phyloP scores from a whole-genome alignment of 2,329 filamentous ascomycete genomes.

The Pyrenochaeta sp. region DNA sequence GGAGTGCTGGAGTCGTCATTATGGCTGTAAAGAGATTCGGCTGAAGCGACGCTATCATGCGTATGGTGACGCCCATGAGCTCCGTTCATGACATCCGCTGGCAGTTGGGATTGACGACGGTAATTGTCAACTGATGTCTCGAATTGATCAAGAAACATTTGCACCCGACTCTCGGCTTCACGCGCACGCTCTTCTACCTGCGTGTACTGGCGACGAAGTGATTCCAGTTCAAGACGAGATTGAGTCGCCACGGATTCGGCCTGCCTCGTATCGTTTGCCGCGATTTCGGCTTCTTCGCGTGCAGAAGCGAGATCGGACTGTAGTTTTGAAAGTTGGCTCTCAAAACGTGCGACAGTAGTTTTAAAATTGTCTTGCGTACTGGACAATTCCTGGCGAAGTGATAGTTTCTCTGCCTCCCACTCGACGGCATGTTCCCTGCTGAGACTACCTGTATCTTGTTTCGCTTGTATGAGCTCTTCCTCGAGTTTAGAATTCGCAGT shows the following conservation, averaged over 20 bases:
- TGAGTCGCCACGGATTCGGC: slow-evolving; percentile 64
- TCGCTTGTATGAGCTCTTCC: slow-evolving; percentile 73
- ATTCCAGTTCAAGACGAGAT: slow-evolving; percentile 75
- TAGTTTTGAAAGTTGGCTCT: slow-evolving; percentile 73
- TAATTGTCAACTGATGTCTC: slow-evolving; percentile 95
- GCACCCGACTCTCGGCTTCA: slow-evolving; percentile 93
- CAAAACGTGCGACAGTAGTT: slow-evolving; percentile 71
- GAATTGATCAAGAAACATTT: slow-evolving; percentile 91
- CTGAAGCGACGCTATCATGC: slow-evolving; percentile 68
- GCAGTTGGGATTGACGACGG: slow-evolving; percentile 72
- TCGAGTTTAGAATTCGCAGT: slow-evolving; percentile 83
- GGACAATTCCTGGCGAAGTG: slow-evolving; percentile 73
- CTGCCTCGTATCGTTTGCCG: slow-evolving; percentile 59
- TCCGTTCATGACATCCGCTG: slow-evolving; percentile 43
- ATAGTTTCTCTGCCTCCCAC: slow-evolving; percentile 78
- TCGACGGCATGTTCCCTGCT: slow-evolving; percentile 60
- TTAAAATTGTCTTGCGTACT: slow-evolving; percentile 74
- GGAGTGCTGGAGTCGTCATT: slow-evolving; percentile 49
- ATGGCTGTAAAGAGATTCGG: slow-evolving; percentile 60
- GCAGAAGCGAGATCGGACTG: slow-evolving; percentile 73
- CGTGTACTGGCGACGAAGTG: slow-evolving; percentile 82
- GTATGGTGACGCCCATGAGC: slow-evolving; percentile 53
- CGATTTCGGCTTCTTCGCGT: slow-evolving; percentile 73
- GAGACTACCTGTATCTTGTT: slow-evolving; percentile 50
- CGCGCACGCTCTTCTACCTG: slow-evolving; percentile 82